phyloP scores from a whole-genome alignment of 768 basidiomycete genomes.

The Sutorius australiensis region DNA sequence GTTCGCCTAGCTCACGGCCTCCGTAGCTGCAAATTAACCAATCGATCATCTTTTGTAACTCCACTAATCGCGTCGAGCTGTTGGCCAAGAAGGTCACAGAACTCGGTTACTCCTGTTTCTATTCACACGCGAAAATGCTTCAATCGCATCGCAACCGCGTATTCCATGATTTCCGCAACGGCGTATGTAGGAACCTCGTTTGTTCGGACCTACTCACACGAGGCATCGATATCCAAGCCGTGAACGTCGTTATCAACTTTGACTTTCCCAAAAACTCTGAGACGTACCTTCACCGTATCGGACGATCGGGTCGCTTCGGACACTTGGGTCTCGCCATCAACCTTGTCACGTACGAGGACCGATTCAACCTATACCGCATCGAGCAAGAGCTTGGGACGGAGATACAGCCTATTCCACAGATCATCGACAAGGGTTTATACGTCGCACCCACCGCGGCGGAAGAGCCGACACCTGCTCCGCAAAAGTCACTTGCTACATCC shows the following conservation, averaged over 20 bases:
- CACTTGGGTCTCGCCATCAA: conserved; percentile 97
- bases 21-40: conserved; percentile 98
- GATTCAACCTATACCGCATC: conserved; percentile 96
- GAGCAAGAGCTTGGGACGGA: conserved; percentile 99
- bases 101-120: conserved; percentile 99
- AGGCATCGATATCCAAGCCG: conserved; percentile 99
- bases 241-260: conserved; percentile 99
- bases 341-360: conserved; percentile 95
- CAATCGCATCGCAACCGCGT: conserved; percentile 98
- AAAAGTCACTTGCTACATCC: conserved; percentile 33
- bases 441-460: conserved; percentile 67
- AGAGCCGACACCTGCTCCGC: conserved; percentile 46
- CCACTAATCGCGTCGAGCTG: conserved; percentile 98
- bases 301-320: conserved; percentile 95
- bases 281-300: conserved; percentile 97
- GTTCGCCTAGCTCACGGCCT: conserved; percentile 5
- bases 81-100: conserved; percentile 99
- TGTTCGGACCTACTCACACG: conserved; percentile 97
- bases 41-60: conserved; percentile 99
- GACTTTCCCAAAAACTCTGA: conserved; percentile 99
- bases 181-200: conserved; percentile 97
- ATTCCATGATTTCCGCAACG: conserved; percentile 99
- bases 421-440: conserved; percentile 88
- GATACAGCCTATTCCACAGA: conserved; percentile 91
- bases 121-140: conserved; percentile 99